These are phyloP conservation scores for Trametes sp. DNA, from an alignment of 1,284 basidiomycete genomes.

Conservation along the genomic window DNA sequence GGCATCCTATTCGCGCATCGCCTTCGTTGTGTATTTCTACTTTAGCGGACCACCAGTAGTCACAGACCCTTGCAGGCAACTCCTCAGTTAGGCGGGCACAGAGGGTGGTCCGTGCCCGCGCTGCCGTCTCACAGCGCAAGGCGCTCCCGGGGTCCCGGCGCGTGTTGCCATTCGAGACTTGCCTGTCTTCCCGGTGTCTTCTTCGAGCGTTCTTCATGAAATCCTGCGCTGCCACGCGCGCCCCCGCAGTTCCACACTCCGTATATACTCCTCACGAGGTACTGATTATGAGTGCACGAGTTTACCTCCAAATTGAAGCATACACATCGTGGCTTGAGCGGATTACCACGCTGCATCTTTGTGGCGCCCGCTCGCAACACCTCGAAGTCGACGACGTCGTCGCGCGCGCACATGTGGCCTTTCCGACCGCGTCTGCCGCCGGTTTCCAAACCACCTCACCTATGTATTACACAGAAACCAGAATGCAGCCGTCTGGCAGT, in stretches of 20 bases:
- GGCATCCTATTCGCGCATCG: not conserved
- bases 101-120: conserved; percentile 33
- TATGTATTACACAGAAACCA: too few relatives aligned
- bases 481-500: too few relatives aligned
- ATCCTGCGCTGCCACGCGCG: conserved; percentile 3
- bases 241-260: not conserved
- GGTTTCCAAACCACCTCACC: not conserved
- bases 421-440: not conserved
- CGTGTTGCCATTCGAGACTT: conserved; percentile 36
- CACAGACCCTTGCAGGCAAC: conserved; percentile 6
- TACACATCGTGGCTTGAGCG: too few relatives aligned
- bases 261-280: not conserved
- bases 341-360: not conserved
- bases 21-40: not conserved
- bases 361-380: conserved; percentile 14
- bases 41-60: not conserved
- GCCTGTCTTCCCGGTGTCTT: conserved; percentile 21
- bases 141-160: conserved; percentile 29
- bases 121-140: conserved; percentile 27
- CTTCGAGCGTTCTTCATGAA: conserved; percentile 9
- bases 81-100: conserved; percentile 4
- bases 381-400: too few relatives aligned
- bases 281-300: too few relatives aligned
- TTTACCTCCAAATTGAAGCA: too few relatives aligned
- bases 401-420: not conserved